phyloP scores from a whole-genome alignment of 2,329 filamentous ascomycete genomes.

The Microcyclospora pomicola region DNA sequence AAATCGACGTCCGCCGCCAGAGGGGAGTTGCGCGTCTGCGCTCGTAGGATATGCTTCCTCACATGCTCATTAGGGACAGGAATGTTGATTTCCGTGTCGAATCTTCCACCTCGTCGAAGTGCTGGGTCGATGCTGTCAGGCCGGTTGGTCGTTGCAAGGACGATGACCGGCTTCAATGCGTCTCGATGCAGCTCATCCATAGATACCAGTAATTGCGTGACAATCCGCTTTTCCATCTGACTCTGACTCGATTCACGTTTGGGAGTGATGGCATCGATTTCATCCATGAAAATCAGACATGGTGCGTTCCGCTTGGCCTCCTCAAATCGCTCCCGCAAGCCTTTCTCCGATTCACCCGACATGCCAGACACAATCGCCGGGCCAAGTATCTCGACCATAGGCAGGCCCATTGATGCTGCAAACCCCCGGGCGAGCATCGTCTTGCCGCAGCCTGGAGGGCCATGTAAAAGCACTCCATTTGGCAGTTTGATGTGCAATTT shows the following conservation, averaged over 20 bases:
- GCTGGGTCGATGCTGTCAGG: conserved; percentile 76
- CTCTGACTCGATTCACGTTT: conserved; percentile 72
- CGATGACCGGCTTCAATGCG: conserved; percentile 59
- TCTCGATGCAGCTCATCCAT: conserved; percentile 68
- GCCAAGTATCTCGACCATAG: conserved; percentile 70
- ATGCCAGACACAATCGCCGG: conserved; percentile 73
- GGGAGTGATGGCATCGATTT: conserved; percentile 81
- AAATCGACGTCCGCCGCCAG: conserved; percentile 62
- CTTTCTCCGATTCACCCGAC: conserved; percentile 81
- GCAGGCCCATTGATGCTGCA: conserved; percentile 59
- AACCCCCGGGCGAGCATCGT: conserved; percentile 72
- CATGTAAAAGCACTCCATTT: conserved; percentile 64
- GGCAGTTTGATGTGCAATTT: conserved; percentile 54
- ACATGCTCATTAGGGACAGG: conserved; percentile 70
- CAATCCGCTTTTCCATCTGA: conserved; percentile 81
- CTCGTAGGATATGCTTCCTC: conserved; percentile 62
- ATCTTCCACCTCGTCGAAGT: conserved; percentile 58
- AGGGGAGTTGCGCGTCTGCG: conserved; percentile 52
- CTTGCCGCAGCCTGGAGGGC: conserved; percentile 75
- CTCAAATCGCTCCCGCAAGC: conserved; percentile 72
- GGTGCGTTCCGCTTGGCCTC: conserved; percentile 76
- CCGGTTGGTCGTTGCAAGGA: conserved; percentile 80
- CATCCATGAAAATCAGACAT: conserved; percentile 80
- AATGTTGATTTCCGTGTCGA: conserved; percentile 75
- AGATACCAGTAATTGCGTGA: conserved; percentile 68